Conservation (phyloP, 2,329 filamentous ascomycete genomes). For the Alternaria rosae region DNA sequence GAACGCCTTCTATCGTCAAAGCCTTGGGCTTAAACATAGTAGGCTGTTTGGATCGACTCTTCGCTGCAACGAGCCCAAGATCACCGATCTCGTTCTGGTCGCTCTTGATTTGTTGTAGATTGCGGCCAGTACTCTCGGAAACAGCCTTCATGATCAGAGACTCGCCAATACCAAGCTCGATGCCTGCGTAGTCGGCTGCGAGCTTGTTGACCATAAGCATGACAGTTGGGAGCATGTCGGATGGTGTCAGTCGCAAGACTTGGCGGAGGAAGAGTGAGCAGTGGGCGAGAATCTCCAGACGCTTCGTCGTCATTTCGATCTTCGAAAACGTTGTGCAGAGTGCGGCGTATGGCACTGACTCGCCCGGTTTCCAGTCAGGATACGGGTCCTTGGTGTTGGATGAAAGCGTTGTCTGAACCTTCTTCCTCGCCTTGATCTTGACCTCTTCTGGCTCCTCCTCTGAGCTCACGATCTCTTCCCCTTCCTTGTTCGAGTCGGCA, state of each 20-base stretch:
- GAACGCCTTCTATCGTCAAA: constrained; percentile 84
- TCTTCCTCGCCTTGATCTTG: constrained; percentile 77
- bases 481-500: constrained; percentile 34
- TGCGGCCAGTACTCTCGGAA: constrained; percentile 90
- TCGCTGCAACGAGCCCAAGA: constrained; percentile 90
- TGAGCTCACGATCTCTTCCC: constrained; percentile 59
- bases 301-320: constrained; percentile 92
- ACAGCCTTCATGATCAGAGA: constrained; percentile 99
- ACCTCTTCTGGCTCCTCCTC: constrained; percentile 73
- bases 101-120: constrained; percentile 85
- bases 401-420: constrained; percentile 78
- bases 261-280: constrained; percentile 91
- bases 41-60: constrained; percentile 91
- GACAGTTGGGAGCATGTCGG: constrained; percentile 86
- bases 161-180: constrained; percentile 97
- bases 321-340: constrained; percentile 94
- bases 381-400: constrained; percentile 78
- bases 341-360: constrained; percentile 91
- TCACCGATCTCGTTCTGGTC: constrained; percentile 98
- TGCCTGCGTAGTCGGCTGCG: constrained; percentile 93
- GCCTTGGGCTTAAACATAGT: constrained; percentile 99
- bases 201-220: constrained; percentile 98
- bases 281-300: constrained; percentile 85
- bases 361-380: constrained; percentile 90
- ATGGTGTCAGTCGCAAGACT: constrained; percentile 88